Base-by-base conservation (phyloP, 2,329 filamentous ascomycete species). In the Neopestalotiopsis sp. region DNA sequence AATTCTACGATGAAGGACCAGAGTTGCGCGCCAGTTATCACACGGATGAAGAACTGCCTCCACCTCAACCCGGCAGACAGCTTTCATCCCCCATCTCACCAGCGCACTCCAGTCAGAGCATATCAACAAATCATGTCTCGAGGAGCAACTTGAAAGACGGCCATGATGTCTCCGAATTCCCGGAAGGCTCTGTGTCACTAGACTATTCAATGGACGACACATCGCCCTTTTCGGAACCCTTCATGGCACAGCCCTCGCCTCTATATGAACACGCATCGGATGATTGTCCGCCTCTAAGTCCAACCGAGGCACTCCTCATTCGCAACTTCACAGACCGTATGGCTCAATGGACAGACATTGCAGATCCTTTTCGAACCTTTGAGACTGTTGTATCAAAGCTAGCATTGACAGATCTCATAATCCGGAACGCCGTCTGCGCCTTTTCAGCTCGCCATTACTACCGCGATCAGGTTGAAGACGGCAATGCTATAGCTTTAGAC, bases 341-440 rank as follows among this genome's bases (percentile, higher is more conserved):
- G 61, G 61, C 61, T 34, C 61, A 63, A 20, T 63, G 61, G 61
- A 63, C 61, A 4, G 61, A 63, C 61, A 63, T 63, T 45, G 61
- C 61, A 30, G 61, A 63, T 24, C 61, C 61, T 17, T 63, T 63
- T 10, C 61, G 61, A n/a, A 63, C 61, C 3, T 63, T 63, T 20
- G 61, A 63, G 20, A 63, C 30, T 13, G 61, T 63, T 13, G 61
- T 63, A 4, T 63, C 61, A 13, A 28, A 24, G 38, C 61, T 63
- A 45, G 61, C 61, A 10, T 24, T 63, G 14, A 63, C 61, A 9
- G 61, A 63, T 45, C 61, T 63, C 5, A 38, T 63, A 38, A 24
- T 63, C 42, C 61, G 61, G 42, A 63, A 38, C 38, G 61, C 61
- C n/a, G 34, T 63, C 32, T 63, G 61, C 32, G 61, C 61, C 6